Evolutionary conservation across 148 eudicot genomes (phyloP).

Genomic region (Fagopyrum tataricum): DNA sequence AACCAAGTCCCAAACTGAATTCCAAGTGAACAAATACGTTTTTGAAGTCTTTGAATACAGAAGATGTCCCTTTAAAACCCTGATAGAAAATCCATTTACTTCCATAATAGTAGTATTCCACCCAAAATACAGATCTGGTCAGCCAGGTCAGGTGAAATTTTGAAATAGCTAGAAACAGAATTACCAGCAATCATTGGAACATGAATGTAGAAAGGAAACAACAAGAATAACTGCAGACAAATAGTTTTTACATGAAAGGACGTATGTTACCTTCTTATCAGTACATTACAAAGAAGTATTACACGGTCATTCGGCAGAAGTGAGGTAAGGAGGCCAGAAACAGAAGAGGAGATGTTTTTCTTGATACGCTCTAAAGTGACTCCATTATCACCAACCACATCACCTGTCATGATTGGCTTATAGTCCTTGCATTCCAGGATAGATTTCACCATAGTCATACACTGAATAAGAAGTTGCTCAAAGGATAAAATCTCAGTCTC

Average conservation of each 20-base stretch:
- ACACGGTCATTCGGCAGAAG: slow-evolving; percentile 82
- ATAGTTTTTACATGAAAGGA: not conserved
- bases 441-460: slow-evolving; percentile 83
- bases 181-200: not conserved
- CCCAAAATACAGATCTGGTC: not conserved
- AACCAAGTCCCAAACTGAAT: not conserved
- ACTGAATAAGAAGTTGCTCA: slow-evolving; percentile 81
- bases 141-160: not conserved
- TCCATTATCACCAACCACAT: slow-evolving; percentile 70
- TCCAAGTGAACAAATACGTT: not conserved
- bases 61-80: not conserved
- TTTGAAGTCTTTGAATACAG: not conserved
- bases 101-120: not conserved
- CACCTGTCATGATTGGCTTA: slow-evolving; percentile 75
- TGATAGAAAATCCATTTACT: not conserved
- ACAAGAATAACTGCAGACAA: not conserved
- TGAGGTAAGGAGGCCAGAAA: slow-evolving; percentile 58
- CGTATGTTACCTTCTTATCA: slow-evolving; percentile 63
- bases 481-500: slow-evolving; percentile 60
- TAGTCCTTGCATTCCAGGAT: slow-evolving; percentile 94
- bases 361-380: slow-evolving; percentile 64
- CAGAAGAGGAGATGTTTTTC: slow-evolving; percentile 61
- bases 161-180: not conserved
- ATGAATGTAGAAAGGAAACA: not conserved
- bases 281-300: slow-evolving; percentile 72